phyloP scores from a whole-genome alignment of 73 alveolate species.

The Uronychia setigera region DNA sequence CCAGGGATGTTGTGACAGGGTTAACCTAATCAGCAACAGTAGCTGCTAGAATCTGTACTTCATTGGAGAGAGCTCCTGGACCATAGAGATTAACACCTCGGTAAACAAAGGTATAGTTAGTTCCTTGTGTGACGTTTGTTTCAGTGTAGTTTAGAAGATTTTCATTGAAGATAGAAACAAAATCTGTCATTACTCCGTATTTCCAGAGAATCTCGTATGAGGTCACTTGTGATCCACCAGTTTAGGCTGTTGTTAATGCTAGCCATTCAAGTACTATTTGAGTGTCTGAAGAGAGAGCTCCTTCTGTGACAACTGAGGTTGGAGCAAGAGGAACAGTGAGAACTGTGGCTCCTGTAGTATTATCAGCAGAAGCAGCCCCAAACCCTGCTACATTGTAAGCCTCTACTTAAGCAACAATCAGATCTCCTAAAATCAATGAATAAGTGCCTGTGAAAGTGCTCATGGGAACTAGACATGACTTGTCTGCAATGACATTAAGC shows the following conservation, averaged over 20 bases:
- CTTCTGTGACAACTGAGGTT: neutral
- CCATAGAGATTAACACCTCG: slow-evolving; percentile 28
- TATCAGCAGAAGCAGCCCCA: neutral
- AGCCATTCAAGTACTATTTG: slow-evolving; percentile 18
- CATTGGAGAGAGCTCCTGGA: slow-evolving; percentile 27
- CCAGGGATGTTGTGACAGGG: slow-evolving; percentile 4
- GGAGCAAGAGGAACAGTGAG: slow-evolving; percentile 1
- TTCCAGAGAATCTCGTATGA: slow-evolving; percentile 43
- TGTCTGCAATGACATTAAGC: slow-evolving; percentile 11
- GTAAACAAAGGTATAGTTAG: neutral
- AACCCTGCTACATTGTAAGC: slow-evolving; percentile 28
- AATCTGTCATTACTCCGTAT: neutral
- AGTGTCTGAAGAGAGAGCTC: slow-evolving; percentile 39
- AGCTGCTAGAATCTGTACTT: slow-evolving; percentile 39
- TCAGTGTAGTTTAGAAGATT: neutral
- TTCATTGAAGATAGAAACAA: neutral
- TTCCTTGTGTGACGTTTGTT: neutral
- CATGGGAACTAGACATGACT: slow-evolving; percentile 39
- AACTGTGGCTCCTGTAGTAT: neutral
- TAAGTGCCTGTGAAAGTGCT: slow-evolving; percentile 2
- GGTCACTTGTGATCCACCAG: slow-evolving; percentile 33
- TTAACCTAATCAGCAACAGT: neutral
- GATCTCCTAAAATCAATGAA: neutral
- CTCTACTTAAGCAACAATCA: slow-evolving; percentile 20
- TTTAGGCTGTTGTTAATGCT: slow-evolving; percentile 4